phyloP scores from a whole-genome alignment of 345 rosid species.

The Eucalyptus cloeziana region DNA sequence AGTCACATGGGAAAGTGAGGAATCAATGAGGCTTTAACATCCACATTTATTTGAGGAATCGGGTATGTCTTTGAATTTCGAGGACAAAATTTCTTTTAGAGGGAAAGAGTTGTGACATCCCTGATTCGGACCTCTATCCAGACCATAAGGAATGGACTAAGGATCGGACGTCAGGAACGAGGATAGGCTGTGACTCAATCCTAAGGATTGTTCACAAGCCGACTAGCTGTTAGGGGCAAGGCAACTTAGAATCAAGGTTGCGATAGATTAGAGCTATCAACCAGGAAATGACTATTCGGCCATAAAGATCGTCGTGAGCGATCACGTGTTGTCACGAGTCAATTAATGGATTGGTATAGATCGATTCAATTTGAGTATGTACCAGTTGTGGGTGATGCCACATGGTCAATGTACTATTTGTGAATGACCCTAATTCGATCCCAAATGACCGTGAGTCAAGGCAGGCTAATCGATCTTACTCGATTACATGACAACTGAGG shows the following conservation, averaged over 20 bases:
- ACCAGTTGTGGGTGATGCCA: rapidly evolving
- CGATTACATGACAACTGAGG: rapidly evolving
- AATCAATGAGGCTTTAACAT: no score
- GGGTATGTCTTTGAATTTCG: no score
- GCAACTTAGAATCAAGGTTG: no score
- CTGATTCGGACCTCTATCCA: rapidly evolving
- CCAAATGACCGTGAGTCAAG: rapidly evolving
- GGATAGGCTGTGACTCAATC: rapidly evolving
- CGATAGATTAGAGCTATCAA: rapidly evolving
- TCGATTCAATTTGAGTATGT: no score
- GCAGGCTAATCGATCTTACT: rapidly evolving
- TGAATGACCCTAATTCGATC: rapidly evolving
- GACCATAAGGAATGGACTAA: rapidly evolving
- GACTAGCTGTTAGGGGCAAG: rapidly evolving
- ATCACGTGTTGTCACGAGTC: rapidly evolving
- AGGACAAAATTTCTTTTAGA: rapidly evolving
- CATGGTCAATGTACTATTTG: rapidly evolving
- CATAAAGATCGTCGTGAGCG: rapidly evolving
- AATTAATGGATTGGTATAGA: rapidly evolving
- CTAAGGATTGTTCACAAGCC: rapidly evolving
- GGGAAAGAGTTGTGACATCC: no score
- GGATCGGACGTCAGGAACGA: rapidly evolving
- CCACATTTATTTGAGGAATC: no score
- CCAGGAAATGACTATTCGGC: rapidly evolving
- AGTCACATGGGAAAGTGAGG: no score